Evolutionary conservation across 257 asterid species (phyloP).

Genomic region (Nemophila menziesii): DNA sequence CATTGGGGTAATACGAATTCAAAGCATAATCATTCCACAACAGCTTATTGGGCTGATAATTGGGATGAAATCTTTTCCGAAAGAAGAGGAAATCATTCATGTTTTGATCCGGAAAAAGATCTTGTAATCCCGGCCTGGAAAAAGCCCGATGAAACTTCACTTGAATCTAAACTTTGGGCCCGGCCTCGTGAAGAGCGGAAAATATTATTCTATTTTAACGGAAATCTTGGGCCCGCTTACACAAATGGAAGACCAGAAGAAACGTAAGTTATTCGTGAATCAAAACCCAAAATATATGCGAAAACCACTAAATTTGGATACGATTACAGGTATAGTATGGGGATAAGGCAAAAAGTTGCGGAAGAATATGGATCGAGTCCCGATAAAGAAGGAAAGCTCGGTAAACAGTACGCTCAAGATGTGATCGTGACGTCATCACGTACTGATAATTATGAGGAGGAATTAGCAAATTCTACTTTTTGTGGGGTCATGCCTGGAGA

Average conservation of each 20-base stretch:
- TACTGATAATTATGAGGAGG: conserved; percentile 50
- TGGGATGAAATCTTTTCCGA: conserved; percentile 67
- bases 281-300: conserved; percentile 11
- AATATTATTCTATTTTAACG: conserved; percentile 81
- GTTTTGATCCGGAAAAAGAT: conserved; percentile 91
- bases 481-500: conserved; percentile 99
- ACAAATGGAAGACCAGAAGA: conserved; percentile 83
- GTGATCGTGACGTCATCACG: conserved; percentile 75
- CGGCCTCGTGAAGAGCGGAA: conserved; percentile 70
- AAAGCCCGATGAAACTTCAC: conserved; percentile 51
- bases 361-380: conserved; percentile 84
- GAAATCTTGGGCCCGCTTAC: conserved; percentile 91
- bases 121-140: conserved; percentile 97
- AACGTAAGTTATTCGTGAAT: conserved; percentile 45
- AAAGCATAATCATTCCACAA: conserved; percentile 81
- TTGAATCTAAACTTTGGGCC: conserved; percentile 52
- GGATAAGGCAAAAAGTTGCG: conserved; percentile 93
- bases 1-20: conserved; percentile 98
- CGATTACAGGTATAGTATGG: conserved; percentile 87
- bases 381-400: conserved; percentile 73
- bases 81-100: conserved; percentile 80
- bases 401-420: conserved; percentile 70
- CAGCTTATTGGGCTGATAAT: conserved; percentile 82
- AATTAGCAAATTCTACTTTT: conserved; percentile 61
- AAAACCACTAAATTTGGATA: not conserved